Evolutionary conservation across 2,329 filamentous ascomycete genomes (phyloP), one percentile per base, ranked within the genome.

Genomic region (Monosporascus ibericus): DNA sequence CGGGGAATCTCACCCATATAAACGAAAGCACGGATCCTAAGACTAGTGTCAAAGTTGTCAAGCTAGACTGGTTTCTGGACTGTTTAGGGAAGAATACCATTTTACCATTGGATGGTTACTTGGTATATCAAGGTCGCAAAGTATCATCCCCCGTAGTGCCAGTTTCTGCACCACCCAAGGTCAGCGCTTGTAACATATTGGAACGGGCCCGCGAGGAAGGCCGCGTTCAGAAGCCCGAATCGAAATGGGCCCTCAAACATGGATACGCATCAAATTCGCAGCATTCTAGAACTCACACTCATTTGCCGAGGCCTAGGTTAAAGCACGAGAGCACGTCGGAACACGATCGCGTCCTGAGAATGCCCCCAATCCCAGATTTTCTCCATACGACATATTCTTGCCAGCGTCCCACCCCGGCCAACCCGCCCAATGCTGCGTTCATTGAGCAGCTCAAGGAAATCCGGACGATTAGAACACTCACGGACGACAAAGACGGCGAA

Each of bases 321-420:
- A 65, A 84, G 9, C 83, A 84, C 38, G 77, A 88, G 63, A 88
- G 87, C 1, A 96, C 91, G 0, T 88, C 86, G 3, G 90, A 95
- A 53, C 80, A 92, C 52, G 88, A 95, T 25, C 75, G 79, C 18
- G 68, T 71, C 1, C 63, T 72, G 27, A 53, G 69, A 54, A 65
- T 89, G 1, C 90, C 88, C 0, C 75, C 79, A 0, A 70, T 89
- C 14, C 92, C 91, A 1, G 80, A 81, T 2, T 95, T 76, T 42
- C 69, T 87, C 51, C 76, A 80, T 27, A 73, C 82, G 11, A 75
- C 75, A 6, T 96, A 94, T 68, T 85, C 92, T 5, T 97, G 94
- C 62, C 82, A 95, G 66, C 84, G 92, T 24, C 81, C 84, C 1
- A 90, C 91, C 0, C 87, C 85, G 0, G 70, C 81, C 0, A 72